A percentile compares a stretch with the other conserved stretches of the same genome.
Evolutionary conservation across 306 rosid species (phyloP).

Genomic region (Lupinus albus): DNA sequence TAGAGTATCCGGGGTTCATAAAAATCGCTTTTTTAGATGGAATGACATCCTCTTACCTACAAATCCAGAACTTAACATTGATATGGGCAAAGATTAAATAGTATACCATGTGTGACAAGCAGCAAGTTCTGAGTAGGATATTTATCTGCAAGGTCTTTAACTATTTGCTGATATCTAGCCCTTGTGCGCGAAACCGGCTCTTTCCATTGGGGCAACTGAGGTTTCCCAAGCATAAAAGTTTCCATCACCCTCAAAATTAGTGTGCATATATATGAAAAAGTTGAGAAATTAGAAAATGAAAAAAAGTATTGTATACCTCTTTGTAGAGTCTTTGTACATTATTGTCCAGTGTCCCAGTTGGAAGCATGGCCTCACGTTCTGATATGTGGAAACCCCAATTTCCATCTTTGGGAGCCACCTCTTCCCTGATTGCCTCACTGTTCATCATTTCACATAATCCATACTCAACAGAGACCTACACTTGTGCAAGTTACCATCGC

Average conservation of each 20-base stretch:
- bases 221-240: slow-evolving; percentile 32
- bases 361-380: slow-evolving; percentile 74
- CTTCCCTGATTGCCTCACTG: slow-evolving; percentile 57
- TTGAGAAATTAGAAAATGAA: not conserved
- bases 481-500: no score
- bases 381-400: slow-evolving; percentile 71
- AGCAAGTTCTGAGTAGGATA: slow-evolving; percentile 73
- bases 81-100: not conserved
- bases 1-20: no score
- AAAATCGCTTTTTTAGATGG: not conserved
- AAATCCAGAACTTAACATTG: not conserved
- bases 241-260: slow-evolving; percentile 8
- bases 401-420: slow-evolving; percentile 65
- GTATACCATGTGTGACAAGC: slow-evolving; percentile 86
- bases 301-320: slow-evolving; percentile 51
- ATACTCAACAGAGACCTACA: slow-evolving; percentile 78
- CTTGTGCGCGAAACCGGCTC: slow-evolving; percentile 53
- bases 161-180: slow-evolving; percentile 58
- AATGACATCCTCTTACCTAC: not conserved
- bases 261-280: not conserved
- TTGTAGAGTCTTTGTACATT: slow-evolving; percentile 59
- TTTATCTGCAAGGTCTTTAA: slow-evolving; percentile 78
- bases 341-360: slow-evolving; percentile 69
- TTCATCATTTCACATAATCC: slow-evolving; percentile 89
- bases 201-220: slow-evolving; percentile 74